Base-by-base conservation (phyloP, 2,329 filamentous ascomycete genomes). In the Hypoxylon sp. region DNA sequence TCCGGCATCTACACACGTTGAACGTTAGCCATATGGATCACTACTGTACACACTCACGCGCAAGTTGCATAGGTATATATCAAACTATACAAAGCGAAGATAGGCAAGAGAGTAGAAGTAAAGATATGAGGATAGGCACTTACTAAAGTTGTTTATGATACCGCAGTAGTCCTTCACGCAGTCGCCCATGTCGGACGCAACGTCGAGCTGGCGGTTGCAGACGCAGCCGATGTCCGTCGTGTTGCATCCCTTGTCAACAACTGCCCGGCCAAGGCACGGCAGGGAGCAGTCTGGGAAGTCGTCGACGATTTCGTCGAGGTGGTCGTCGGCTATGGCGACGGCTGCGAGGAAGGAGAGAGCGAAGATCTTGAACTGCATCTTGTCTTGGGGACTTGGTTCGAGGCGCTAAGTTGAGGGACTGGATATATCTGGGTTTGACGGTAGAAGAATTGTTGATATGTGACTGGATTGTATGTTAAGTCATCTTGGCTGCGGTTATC, bases 231-330 rank as follows among this genome's bases (percentile, higher is more conserved):
- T 50, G 49, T 65, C 56, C 10, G 30, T 55, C 2, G 36, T 56
- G 17, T 38, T 14, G 49, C 62, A 65, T 11, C 50, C 41, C 13
- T 52, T 32, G 56, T 46, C 25, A 6, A 7, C 21, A 49, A 17
- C 45, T 11, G 30, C 25, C 14, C 28, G 21, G 9, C 45, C 45
- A 7, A 60, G 21, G 43, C 62, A 65, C 3, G 62, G 55, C 3
- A 60, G 30, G 9, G 55, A 23, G 55, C 62, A 65, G 34, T 17
- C 21, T 4, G 62, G 62, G 30, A 60, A 43, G n/a, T 55, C 43
- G 49, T 60, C 25, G 32, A 65, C 25, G 49, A 50, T 45, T 6
- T 53, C 46, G 25, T 17, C 43, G 9, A 65, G 62, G 49, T 30
- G 49, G 41, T 65, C 28, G 11, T 51, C 43, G n/a, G 62, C 62